Conservation (phyloP, 306 rosid genomes). For the cucumber (Cucumis sativus) region Cucumber_9930_V3 NC_026655.2:1298001-1298500, state of each 20-base stretch:
- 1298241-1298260: neutral
- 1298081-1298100: conserved; percentile 47
- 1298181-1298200: neutral
- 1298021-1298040: conserved; percentile 52
- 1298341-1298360: neutral
- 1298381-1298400: too few species aligned
- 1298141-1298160: neutral
- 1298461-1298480: neutral
- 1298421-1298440: too few species aligned
- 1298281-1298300: neutral
- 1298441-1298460: neutral
- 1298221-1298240: neutral
- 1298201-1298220: neutral
- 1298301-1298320: neutral
- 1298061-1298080: conserved; percentile 51
- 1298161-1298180: neutral
- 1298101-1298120: neutral
- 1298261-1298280: neutral
- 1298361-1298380: neutral
- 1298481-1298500: neutral
- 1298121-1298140: neutral
- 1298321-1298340: neutral
- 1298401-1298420: too few species aligned
- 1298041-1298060: conserved; percentile 55
- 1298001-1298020: conserved; percentile 47